These are phyloP conservation scores for Pseudognaphalium luteoalbum DNA, from an alignment of 129 eudicot genomes.

Conservation along the genomic window DNA sequence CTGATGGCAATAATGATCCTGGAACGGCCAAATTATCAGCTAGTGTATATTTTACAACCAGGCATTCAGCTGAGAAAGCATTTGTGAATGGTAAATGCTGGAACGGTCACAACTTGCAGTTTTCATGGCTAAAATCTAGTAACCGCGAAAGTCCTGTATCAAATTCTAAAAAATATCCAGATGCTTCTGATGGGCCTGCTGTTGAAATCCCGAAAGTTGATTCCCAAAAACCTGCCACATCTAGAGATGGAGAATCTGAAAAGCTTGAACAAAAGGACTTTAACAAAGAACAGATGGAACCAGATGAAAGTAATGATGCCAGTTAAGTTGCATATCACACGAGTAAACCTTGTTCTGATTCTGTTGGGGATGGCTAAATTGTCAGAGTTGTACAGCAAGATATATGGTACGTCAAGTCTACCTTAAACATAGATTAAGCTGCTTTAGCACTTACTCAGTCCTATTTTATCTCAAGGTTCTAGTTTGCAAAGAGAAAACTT, in stretches of 20 bases:
- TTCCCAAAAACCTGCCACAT: slow-evolving; percentile 39
- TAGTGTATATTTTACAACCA: slow-evolving; percentile 60
- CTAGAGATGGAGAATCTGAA: slow-evolving; percentile 48
- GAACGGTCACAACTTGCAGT: slow-evolving; percentile 78
- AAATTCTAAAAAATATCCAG: slow-evolving; percentile 40
- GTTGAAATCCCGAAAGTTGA: slow-evolving; percentile 37
- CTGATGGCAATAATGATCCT: slow-evolving; percentile 39
- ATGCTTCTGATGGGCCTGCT: slow-evolving; percentile 38
- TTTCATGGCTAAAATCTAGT: slow-evolving; percentile 63
- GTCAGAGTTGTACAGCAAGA: slow-evolving; percentile 72
- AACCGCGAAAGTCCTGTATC: slow-evolving; percentile 47
- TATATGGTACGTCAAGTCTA: slow-evolving; percentile 44
- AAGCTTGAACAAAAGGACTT: slow-evolving; percentile 39
- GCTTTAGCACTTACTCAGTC: slow-evolving; percentile 42
- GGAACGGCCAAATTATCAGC: slow-evolving; percentile 48
- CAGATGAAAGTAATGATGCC: slow-evolving; percentile 44
- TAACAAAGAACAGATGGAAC: slow-evolving; percentile 32
- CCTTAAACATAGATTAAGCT: slow-evolving; percentile 31
- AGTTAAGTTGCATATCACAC: slow-evolving; percentile 34
- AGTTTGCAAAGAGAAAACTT: slow-evolving; percentile 37
- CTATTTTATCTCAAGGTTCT: slow-evolving; percentile 29
- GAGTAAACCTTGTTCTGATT: slow-evolving; percentile 38
- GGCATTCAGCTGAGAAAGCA: slow-evolving; percentile 84
- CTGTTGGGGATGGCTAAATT: slow-evolving; percentile 34
- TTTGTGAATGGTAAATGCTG: slow-evolving; percentile 68